Conservation (phyloP, 768 basidiomycete species). For the Boletus reticuloceps region DNA sequence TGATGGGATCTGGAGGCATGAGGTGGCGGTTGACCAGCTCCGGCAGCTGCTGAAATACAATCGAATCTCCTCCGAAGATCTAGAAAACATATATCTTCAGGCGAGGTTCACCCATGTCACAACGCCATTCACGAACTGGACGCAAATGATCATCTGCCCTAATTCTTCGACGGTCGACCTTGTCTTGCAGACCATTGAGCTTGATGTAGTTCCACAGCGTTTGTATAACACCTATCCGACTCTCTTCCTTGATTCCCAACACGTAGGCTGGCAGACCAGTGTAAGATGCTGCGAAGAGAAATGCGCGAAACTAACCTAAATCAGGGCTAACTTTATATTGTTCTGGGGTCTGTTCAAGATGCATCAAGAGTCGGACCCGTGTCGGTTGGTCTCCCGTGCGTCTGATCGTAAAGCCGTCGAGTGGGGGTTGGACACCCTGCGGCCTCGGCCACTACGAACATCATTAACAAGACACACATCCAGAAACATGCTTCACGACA, state of each 20-base stretch:
- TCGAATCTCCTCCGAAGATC: conserved; percentile 70
- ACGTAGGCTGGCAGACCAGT: conserved; percentile 44
- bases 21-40: conserved; percentile 84
- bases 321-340: conserved; percentile 79
- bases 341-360: conserved; percentile 85
- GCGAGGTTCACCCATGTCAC: not conserved
- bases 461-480: not conserved
- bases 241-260: conserved; percentile 82
- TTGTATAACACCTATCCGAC: conserved; percentile 75
- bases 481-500: not conserved
- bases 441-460: conserved; percentile 58
- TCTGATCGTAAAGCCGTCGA: conserved; percentile 86
- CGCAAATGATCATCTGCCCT: conserved; percentile 66
- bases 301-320: conserved; percentile 44
- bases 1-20: conserved; percentile 71
- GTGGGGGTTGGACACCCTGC: conserved; percentile 51
- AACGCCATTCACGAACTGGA: conserved; percentile 43
- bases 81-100: conserved; percentile 24
- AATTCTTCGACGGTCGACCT: conserved; percentile 69
- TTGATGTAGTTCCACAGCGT: conserved; percentile 94
- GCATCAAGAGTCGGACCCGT: conserved; percentile 77
- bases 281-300: conserved; percentile 2
- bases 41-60: conserved; percentile 78
- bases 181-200: conserved; percentile 77
- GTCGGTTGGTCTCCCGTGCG: conserved; percentile 79